A percentile compares a stretch with the other conserved stretches of the same genome.
phyloP scores from a whole-genome alignment of 768 basidiomycete genomes.

The Suillus sp. region DNA sequence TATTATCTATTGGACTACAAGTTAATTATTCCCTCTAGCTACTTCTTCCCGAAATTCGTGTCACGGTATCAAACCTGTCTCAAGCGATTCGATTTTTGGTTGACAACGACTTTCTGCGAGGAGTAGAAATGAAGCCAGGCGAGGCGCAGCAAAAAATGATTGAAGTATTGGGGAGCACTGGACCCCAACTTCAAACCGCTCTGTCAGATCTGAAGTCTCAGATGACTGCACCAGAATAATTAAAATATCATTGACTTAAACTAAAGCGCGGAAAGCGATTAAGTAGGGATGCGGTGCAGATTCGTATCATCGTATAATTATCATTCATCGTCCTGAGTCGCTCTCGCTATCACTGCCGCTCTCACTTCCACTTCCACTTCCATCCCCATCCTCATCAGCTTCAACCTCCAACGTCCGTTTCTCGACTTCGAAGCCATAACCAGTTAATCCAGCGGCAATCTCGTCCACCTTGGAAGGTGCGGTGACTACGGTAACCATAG shows the following conservation, averaged over 20 bases:
- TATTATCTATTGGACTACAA: background rate
- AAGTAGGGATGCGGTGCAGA: slow-evolving; percentile 7
- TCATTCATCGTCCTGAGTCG: slow-evolving; percentile 9
- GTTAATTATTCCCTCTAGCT: slow-evolving; percentile 48
- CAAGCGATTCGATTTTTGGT: slow-evolving; percentile 91
- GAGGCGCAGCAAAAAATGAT: slow-evolving; percentile 68
- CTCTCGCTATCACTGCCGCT: slow-evolving; percentile 23
- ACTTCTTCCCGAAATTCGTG: slow-evolving; percentile 80
- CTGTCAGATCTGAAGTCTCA: slow-evolving; percentile 10
- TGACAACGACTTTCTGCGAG: slow-evolving; percentile 82
- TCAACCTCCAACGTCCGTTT: slow-evolving; percentile 67
- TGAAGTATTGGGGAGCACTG: slow-evolving; percentile 48
- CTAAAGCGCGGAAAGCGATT: background rate
- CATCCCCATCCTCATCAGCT: slow-evolving; percentile 45
- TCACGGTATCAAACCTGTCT: slow-evolving; percentile 88
- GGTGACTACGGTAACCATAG: slow-evolving; percentile 81
- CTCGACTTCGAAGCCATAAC: slow-evolving; percentile 79
- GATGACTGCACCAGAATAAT: slow-evolving; percentile 1
- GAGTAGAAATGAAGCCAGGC: slow-evolving; percentile 81
- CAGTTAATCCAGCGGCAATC: slow-evolving; percentile 62
- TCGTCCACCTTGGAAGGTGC: slow-evolving; percentile 78
- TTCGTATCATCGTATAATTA: background rate
- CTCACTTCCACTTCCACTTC: slow-evolving; percentile 37
- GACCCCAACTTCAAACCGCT: slow-evolving; percentile 5
- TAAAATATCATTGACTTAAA: slow-evolving; percentile 1